Conservation (phyloP, 116 monocot genomes). For the Papilionanthe hybrid region DNA sequence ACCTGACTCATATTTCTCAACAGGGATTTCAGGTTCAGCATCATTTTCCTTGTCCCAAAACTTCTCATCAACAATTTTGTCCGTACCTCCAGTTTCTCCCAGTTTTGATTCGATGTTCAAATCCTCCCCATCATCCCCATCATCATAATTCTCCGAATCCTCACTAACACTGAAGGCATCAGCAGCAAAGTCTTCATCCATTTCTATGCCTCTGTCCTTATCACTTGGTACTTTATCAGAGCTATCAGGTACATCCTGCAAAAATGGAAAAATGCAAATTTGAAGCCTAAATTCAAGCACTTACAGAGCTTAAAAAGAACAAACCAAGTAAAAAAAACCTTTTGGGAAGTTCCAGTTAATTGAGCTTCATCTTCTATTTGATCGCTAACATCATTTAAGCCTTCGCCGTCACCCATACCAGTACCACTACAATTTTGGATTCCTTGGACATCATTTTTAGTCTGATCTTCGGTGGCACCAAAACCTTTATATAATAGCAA, state of each 20-base stretch:
- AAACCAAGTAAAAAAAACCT: conserved; percentile 33
- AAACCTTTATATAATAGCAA: conserved; percentile 75
- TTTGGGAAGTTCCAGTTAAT: conserved; percentile 47
- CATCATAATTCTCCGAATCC: conserved; percentile 54
- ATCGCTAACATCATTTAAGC: conserved; percentile 75
- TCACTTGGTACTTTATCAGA: conserved; percentile 42
- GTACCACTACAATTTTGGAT: conserved; percentile 65
- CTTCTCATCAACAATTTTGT: conserved; percentile 64
- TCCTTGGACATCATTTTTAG: conserved; percentile 30
- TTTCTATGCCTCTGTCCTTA: conserved; percentile 78
- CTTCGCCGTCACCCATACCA: conserved; percentile 95
- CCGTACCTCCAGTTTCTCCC: conserved; percentile 55
- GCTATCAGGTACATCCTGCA: conserved; percentile 49
- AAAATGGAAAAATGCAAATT: conserved; percentile 10
- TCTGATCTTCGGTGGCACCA: conserved; percentile 46
- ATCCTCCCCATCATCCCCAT: conserved; percentile 51
- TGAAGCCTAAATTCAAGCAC: neutral
- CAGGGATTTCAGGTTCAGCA: conserved; percentile 27
- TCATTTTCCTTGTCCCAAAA: conserved; percentile 65
- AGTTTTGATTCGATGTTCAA: conserved; percentile 71
- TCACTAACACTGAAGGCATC: conserved; percentile 75
- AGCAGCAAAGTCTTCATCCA: conserved; percentile 86
- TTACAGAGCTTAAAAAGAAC: neutral
- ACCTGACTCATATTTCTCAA: conserved; percentile 79
- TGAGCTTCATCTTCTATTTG: conserved; percentile 81